A percentile compares a stretch with the other conserved stretches of the same genome.
Conservation (phyloP, 2,329 filamentous ascomycete genomes). For the Fusarium temperatum region DNA sequence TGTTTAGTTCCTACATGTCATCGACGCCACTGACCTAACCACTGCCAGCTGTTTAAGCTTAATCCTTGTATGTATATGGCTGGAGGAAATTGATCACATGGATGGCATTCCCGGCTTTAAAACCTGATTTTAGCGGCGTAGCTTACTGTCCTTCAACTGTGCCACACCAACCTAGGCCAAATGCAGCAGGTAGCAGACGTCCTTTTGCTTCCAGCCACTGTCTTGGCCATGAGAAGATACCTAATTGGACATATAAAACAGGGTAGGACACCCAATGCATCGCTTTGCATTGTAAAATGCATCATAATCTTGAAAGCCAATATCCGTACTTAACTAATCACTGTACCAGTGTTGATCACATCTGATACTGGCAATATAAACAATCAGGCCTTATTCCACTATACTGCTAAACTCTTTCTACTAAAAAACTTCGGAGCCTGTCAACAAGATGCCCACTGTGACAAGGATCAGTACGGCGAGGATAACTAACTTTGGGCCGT, state of each 20-base stretch:
- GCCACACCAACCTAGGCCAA: neutral
- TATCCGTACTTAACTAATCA: neutral
- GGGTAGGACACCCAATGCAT: rapidly evolving
- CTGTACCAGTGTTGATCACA: rapidly evolving
- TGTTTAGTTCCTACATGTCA: rapidly evolving
- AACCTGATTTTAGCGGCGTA: neutral
- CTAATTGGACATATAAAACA: conserved; percentile 19
- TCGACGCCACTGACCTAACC: too few relatives aligned
- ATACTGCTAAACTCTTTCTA: rapidly evolving
- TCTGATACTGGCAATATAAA: too few relatives aligned
- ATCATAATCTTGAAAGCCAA: too few relatives aligned
- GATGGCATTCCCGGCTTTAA: neutral
- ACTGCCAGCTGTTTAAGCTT: neutral
- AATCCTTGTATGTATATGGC: neutral
- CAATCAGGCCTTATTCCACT: too few relatives aligned
- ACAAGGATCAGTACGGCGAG: neutral
- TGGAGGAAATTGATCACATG: neutral
- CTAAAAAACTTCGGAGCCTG: rapidly evolving
- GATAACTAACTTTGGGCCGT: neutral
- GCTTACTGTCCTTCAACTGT: neutral
- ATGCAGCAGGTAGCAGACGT: neutral
- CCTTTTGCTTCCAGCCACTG: too few relatives aligned
- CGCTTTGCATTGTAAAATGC: neutral
- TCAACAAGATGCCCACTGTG: neutral
- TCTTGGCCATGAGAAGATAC: neutral